Evolutionary conservation across 1,139 yeast species (phyloP).

Genomic region (Meyerozyma sp.): DNA sequence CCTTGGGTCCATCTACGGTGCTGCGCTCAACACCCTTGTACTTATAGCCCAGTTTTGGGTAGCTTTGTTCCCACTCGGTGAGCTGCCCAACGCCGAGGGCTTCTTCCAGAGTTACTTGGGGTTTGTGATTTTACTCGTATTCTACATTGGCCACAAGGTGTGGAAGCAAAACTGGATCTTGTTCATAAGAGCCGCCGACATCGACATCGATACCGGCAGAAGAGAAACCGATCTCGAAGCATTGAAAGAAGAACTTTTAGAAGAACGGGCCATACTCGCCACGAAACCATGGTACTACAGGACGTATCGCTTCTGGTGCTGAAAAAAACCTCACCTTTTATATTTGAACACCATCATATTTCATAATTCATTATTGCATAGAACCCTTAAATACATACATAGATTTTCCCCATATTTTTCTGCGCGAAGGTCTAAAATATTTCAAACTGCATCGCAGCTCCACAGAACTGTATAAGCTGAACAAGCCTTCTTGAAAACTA

Average conservation of each 20-base stretch:
- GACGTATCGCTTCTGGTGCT: slow-evolving; percentile 17
- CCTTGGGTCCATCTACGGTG: slow-evolving; percentile 64
- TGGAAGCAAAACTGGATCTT: slow-evolving; percentile 49
- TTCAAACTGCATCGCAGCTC: background rate
- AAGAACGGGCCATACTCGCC: slow-evolving; percentile 15
- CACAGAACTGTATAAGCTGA: too few relatives aligned
- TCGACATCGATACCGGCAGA: slow-evolving; percentile 21
- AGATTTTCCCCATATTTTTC: background rate
- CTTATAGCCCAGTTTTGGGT: slow-evolving; percentile 79
- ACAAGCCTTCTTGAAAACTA: background rate
- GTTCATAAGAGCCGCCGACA: slow-evolving; percentile 16
- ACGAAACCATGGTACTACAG: slow-evolving; percentile 17
- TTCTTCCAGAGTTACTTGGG: slow-evolving; percentile 64
- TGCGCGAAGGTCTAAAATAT: background rate
- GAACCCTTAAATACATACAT: background rate
- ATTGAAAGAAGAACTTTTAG: slow-evolving; percentile 17
- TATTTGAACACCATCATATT: background rate
- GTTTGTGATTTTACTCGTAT: slow-evolving; percentile 52
- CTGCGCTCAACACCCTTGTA: slow-evolving; percentile 54
- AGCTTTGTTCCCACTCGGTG: slow-evolving; percentile 65
- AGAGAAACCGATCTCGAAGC: slow-evolving; percentile 19
- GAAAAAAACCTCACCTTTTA: background rate
- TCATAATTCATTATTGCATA: background rate
- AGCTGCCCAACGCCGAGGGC: slow-evolving; percentile 45
- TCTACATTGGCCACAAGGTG: slow-evolving; percentile 53